Evolutionary conservation across 1,284 basidiomycete genomes (phyloP).

Genomic region (Microbotryum lychnidis-dioicae): DNA sequence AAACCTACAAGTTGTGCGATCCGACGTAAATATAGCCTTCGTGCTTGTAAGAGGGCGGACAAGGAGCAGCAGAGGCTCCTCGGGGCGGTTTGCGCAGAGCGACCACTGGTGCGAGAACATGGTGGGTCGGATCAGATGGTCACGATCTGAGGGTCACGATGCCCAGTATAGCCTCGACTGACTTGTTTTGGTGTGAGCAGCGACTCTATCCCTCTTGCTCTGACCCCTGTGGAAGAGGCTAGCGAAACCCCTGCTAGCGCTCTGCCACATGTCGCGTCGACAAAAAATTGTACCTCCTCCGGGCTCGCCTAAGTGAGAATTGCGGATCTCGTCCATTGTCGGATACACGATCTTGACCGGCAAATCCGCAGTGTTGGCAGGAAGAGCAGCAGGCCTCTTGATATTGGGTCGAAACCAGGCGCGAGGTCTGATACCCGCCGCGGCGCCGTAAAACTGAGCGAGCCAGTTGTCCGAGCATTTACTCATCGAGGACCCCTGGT

Average conservation of each 20-base stretch:
- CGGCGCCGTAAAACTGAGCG: constrained; percentile 15
- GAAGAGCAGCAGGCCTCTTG: neutral
- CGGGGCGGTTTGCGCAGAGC: constrained; percentile 15
- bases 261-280: constrained; percentile 4
- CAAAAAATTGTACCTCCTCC: constrained; percentile 29
- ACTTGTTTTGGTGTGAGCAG: constrained; percentile 28
- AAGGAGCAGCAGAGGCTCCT: no score
- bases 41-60: neutral
- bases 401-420: constrained; percentile 8
- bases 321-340: constrained; percentile 15
- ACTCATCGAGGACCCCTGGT: constrained; percentile 24
- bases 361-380: neutral
- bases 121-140: neutral
- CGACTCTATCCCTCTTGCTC: constrained; percentile 17
- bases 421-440: constrained; percentile 9
- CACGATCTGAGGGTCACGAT: no score
- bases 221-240: constrained; percentile 17
- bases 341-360: constrained; percentile 29
- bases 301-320: neutral
- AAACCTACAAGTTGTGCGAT: constrained; percentile 28
- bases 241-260: neutral
- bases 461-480: constrained; percentile 19
- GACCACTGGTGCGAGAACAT: constrained; percentile 5
- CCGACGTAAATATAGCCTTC: constrained; percentile 28
- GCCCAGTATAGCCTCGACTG: neutral